These are phyloP conservation scores for Russula brevipes DNA, from an alignment of 768 basidiomycete species.

Conservation along the genomic window DNA sequence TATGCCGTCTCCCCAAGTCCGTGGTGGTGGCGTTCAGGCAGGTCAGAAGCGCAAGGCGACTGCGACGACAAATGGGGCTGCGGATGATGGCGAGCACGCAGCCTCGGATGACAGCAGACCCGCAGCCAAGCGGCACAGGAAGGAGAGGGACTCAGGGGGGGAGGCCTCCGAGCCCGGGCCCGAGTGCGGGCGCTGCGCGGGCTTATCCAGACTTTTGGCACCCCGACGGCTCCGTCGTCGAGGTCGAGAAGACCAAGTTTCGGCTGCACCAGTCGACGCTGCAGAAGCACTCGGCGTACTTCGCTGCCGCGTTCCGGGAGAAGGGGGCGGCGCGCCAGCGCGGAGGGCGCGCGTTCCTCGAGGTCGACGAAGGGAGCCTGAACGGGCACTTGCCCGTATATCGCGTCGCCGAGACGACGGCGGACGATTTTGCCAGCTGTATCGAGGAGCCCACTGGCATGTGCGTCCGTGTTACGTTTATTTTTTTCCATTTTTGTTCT, in stretches of 20 bases:
- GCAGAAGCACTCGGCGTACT: slow-evolving; percentile 33
- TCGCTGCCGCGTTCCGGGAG: slow-evolving; percentile 29
- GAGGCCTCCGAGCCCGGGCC: background rate
- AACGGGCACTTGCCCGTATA: slow-evolving; percentile 24
- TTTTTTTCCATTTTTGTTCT: no score
- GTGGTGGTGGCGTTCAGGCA: no score
- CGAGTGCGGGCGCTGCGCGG: background rate
- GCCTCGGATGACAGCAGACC: no score
- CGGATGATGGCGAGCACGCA: background rate
- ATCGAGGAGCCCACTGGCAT: slow-evolving; percentile 34
- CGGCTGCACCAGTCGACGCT: slow-evolving; percentile 38
- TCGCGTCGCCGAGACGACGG: slow-evolving; percentile 27
- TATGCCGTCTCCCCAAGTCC: no score
- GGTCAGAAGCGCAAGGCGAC: slow-evolving; percentile 1
- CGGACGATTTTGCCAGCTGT: slow-evolving; percentile 34
- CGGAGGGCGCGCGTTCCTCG: background rate
- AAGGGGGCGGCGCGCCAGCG: background rate
- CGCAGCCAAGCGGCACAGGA: background rate
- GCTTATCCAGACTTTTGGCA: slow-evolving; percentile 32
- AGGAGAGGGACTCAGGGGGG: background rate
- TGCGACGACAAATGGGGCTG: background rate
- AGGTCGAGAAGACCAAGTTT: slow-evolving; percentile 35
- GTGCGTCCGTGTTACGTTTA: slow-evolving; percentile 2
- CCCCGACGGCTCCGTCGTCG: slow-evolving; percentile 35
- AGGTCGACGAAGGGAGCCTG: background rate